Evolutionary conservation across 1,284 basidiomycete species (phyloP).

Genomic region (Ustilago hordei): DNA sequence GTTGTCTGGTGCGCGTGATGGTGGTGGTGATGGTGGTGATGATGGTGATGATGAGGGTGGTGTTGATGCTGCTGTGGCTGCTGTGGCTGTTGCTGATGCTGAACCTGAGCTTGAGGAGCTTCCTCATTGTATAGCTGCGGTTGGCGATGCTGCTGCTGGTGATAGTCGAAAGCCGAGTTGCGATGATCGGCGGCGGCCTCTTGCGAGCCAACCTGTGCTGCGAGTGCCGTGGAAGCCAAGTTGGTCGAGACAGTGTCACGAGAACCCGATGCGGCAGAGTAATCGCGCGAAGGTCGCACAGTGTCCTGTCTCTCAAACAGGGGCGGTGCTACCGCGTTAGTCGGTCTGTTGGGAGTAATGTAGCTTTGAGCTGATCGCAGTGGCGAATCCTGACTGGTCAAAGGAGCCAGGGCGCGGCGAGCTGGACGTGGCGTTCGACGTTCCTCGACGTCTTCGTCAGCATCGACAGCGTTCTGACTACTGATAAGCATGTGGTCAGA

Average conservation of each 20-base stretch:
- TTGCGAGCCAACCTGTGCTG: conserved; percentile 39
- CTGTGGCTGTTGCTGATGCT: conserved; percentile 23
- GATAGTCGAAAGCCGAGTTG: conserved; percentile 16
- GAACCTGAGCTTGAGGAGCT: conserved; percentile 4
- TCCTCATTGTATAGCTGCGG: conserved; percentile 15
- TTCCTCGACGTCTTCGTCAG: conserved; percentile 50
- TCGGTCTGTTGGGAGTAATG: conserved; percentile 42
- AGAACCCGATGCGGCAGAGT: conserved; percentile 28
- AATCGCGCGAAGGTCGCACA: conserved; percentile 40
- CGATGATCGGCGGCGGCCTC: conserved; percentile 1
- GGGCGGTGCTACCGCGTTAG: conserved; percentile 36
- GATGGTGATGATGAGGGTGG: conserved; percentile 32
- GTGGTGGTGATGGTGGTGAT: conserved; percentile 30
- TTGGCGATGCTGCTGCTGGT: conserved; percentile 10
- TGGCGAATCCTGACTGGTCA: conserved; percentile 35
- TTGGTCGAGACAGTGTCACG: conserved; percentile 34
- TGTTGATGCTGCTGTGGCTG: conserved; percentile 22
- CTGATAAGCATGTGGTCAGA: conserved; percentile 23
- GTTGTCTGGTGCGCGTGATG: conserved; percentile 12
- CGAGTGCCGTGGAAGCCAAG: conserved; percentile 37
- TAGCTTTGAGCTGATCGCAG: conserved; percentile 16
- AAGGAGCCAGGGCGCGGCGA: conserved; percentile 49
- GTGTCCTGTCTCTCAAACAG: conserved; percentile 50
- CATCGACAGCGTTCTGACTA: conserved; percentile 4
- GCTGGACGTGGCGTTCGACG: conserved; percentile 55